Percentiles rank a stretch among this genome's conserved stretches.
Conservation (phyloP, 2,329 filamentous ascomycete genomes). For the Hymenoscyphus albidus region DNA sequence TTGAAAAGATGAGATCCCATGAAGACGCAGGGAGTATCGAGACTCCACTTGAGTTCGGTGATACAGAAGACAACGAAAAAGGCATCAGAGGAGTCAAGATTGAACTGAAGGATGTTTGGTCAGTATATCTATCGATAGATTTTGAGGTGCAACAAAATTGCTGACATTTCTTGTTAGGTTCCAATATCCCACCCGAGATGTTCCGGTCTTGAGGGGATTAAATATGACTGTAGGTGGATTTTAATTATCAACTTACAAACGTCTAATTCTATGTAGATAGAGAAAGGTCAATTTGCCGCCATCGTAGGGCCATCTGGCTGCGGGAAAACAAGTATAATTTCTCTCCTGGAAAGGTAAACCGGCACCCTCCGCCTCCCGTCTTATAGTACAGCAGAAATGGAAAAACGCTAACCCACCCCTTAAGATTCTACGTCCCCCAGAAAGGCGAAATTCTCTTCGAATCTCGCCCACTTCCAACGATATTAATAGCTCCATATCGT, state of each 20-base stretch:
- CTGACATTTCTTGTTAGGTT: conserved; percentile 35
- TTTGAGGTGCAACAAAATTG: too few species aligned
- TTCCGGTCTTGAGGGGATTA: conserved; percentile 53
- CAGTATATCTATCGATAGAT: too few species aligned
- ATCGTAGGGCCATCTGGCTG: conserved; percentile 62
- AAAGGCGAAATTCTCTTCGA: conserved; percentile 61
- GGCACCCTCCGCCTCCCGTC: background rate
- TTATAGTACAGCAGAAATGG: background rate
- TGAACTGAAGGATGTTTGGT: conserved; percentile 44
- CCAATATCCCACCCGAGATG: conserved; percentile 53
- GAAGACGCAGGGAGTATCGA: background rate
- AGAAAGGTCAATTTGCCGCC: conserved; percentile 66
- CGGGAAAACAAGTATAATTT: conserved; percentile 70
- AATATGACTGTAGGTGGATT: conserved; percentile 39
- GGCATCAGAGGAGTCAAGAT: conserved; percentile 15
- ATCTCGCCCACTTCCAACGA: conserved; percentile 50
- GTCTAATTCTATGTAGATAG: conserved; percentile 24
- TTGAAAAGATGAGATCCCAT: conserved; percentile 40
- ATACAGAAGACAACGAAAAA: conserved; percentile 31
- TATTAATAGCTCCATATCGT: conserved; percentile 62
- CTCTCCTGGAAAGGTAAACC: conserved; percentile 51
- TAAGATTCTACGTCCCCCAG: conserved; percentile 58
- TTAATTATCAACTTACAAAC: conserved; percentile 29
- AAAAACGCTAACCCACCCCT: background rate
- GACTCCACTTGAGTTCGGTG: conserved; percentile 7